Evolutionary conservation across 306 rosid species (phyloP), one percentile per base, ranked within the genome.

Genomic region (Macrotyloma uniflorum): DNA sequence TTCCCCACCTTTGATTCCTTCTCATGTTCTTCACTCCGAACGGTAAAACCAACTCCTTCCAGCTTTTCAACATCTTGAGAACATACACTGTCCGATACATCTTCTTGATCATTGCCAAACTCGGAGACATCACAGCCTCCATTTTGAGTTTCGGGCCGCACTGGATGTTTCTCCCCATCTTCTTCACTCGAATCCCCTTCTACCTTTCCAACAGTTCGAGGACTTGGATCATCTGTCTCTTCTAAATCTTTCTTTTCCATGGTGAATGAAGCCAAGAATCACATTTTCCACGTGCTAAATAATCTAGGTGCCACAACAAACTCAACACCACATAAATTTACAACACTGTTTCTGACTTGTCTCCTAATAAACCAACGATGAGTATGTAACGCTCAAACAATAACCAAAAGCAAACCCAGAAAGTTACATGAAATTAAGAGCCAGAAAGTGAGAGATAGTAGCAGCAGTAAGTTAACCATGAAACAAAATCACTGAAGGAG

Each of bases 231-330:
- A 35, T 65, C 71, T 46, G 75, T 67, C 82, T 64, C 81, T 22
- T 19, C 43, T 30, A 24, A 76, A 53, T 77, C 86, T 61, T 75
- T 49, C 46, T 77, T 81, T 67, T 86, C 88, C 89, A 88, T 91
- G 32, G 78, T 13, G 46, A 40, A 16, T 61, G 61, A 35, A 50
- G 50, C 83, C 18, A 76, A 19, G 40, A 78, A 55, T 63, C 79
- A 72, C 45, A 79, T 69, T 66, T 64, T 43, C 47, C 50, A 57
- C 49, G 28, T 45, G 28, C 30, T 59, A 43, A 26, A 3, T 6
- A 61, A 26, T 40, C 24, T 24, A 24, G 42, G 8, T 18, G 70
- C 79, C 73, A 72, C 75, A 76, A 71, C 38, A 76, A 80, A 53
- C 57, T 83, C 76, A 79, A 70, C 71, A 16, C 69, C 33, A 26